Percentiles rank a stretch among this genome's conserved stretches.
Conservation (phyloP, 2,329 filamentous ascomycete genomes). For the Chalaropsis ovoidea region DNA sequence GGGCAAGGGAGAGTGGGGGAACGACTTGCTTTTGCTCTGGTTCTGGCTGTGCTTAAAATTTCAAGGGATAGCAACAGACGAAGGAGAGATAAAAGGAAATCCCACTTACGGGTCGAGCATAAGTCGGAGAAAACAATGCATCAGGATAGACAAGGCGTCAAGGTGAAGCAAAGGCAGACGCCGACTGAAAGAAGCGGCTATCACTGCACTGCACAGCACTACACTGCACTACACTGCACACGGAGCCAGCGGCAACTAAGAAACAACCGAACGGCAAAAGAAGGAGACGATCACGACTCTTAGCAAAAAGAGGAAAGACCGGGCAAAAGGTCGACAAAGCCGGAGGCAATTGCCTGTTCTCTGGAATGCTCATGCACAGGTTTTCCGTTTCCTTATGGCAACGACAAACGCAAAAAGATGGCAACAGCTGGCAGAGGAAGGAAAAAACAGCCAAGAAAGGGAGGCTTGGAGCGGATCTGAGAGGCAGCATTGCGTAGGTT, state of each 20-base stretch:
- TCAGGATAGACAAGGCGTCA: neutral
- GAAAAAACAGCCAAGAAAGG: neutral
- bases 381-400: neutral
- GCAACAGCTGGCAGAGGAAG: neutral
- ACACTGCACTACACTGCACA: neutral
- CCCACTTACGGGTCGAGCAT: neutral
- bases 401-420: slow-evolving; percentile 2
- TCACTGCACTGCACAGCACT: neutral
- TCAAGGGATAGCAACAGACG: neutral
- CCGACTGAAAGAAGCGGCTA: neutral
- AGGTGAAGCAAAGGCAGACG: neutral
- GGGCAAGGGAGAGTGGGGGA: slow-evolving; percentile 2
- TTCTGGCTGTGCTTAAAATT: slow-evolving; percentile 3
- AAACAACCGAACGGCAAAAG: neutral
- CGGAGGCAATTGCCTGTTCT: neutral
- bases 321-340: neutral
- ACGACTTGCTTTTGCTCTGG: neutral
- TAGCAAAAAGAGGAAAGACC: neutral
- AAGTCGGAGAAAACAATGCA: neutral
- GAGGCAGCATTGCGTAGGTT: neutral
- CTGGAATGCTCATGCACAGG: slow-evolving; percentile 4
- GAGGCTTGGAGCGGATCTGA: neutral
- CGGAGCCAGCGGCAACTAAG: neutral
- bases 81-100: neutral
- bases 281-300: neutral